Evolutionary conservation across 805 yeast genomes (phyloP).

Genomic region (Blastobotrys terrestris): DNA sequence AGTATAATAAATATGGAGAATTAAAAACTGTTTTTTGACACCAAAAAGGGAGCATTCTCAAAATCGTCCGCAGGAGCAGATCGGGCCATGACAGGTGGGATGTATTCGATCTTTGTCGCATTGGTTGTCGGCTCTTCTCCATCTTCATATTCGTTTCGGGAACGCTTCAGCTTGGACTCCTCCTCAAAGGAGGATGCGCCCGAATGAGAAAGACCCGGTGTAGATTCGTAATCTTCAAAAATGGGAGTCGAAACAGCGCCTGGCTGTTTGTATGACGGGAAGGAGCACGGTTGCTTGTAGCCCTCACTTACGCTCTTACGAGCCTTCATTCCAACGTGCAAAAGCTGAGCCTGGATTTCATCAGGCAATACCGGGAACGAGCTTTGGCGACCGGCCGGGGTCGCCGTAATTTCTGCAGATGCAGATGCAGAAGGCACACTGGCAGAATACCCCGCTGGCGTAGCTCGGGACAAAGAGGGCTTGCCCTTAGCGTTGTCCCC

Average conservation of each 20-base stretch:
- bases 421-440: background rate
- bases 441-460: background rate
- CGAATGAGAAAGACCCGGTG: background rate
- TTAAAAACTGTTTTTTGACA: constrained; percentile 6
- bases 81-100: constrained; percentile 10
- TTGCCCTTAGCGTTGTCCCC: background rate
- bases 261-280: constrained; percentile 22
- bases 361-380: constrained; percentile 17
- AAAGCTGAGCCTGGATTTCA: constrained; percentile 22
- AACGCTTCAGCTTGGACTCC: constrained; percentile 3
- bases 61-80: constrained; percentile 21
- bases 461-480: background rate
- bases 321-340: constrained; percentile 23
- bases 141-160: constrained; percentile 8
- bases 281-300: constrained; percentile 19
- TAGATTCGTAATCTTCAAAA: background rate
- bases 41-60: constrained; percentile 27
- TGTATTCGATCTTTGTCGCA: constrained; percentile 12
- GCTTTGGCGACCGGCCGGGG: constrained; percentile 3
- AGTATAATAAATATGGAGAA: background rate
- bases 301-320: constrained; percentile 30
- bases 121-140: constrained; percentile 2
- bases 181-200: background rate
- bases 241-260: background rate
- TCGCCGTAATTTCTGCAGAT: background rate